phyloP scores from a whole-genome alignment of 2,329 filamentous ascomycete genomes.

The Fusarium lateritium region DNA sequence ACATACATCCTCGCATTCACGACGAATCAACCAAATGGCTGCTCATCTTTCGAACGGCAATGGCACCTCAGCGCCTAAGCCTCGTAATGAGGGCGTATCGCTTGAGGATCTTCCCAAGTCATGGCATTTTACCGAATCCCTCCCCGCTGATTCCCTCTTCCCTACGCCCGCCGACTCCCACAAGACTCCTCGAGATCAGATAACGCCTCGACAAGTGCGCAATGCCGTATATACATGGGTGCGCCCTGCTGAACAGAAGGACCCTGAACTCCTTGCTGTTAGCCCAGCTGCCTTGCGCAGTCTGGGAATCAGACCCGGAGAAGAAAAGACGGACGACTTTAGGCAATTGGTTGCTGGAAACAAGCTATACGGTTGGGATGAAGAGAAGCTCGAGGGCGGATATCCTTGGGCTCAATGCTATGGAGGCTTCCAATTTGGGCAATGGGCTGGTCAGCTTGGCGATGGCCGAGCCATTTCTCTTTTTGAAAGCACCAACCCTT shows the following conservation, averaged over 20 bases:
- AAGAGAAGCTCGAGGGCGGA: conserved; percentile 75
- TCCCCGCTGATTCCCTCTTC: conserved; percentile 84
- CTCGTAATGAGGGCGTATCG: conserved; percentile 53
- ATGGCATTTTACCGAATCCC: conserved; percentile 74
- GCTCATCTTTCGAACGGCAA: conserved; percentile 53
- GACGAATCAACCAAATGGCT: conserved; percentile 52
- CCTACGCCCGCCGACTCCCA: conserved; percentile 88
- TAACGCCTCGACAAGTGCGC: conserved; percentile 87
- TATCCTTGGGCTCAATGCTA: conserved; percentile 99
- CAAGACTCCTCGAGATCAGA: conserved; percentile 80
- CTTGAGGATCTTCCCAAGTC: conserved; percentile 73
- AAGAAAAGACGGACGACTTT: conserved; percentile 82
- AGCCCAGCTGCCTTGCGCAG: conserved; percentile 85
- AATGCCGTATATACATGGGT: conserved; percentile 92
- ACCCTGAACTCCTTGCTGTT: conserved; percentile 85
- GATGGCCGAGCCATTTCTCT: conserved; percentile 95
- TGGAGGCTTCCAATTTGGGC: conserved; percentile 84
- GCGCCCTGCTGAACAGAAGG: conserved; percentile 79
- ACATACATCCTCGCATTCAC: conserved; percentile 39
- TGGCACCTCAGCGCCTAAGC: conserved; percentile 37
- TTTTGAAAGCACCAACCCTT: conserved; percentile 87
- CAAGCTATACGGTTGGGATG: conserved; percentile 83
- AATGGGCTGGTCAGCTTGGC: conserved; percentile 96
- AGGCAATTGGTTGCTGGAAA: conserved; percentile 85
- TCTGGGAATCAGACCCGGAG: conserved; percentile 79